Percentiles rank a stretch among this genome's conserved stretches.
These are phyloP conservation scores for Gelatoporia subvermispora DNA, from an alignment of 768 basidiomycete genomes.

Conservation along the genomic window DNA sequence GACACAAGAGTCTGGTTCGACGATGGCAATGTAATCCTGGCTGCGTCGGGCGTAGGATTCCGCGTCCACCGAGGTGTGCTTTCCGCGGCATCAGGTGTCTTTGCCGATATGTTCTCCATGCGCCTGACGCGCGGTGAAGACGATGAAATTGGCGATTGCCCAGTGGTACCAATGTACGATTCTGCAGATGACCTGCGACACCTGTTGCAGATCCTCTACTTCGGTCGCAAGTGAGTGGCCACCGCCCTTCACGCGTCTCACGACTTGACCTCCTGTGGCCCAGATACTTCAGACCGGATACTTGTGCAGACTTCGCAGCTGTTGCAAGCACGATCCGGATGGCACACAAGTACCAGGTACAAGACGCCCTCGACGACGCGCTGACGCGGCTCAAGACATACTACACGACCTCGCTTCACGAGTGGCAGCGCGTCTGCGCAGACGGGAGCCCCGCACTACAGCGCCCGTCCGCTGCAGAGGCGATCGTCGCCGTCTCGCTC, in stretches of 20 bases:
- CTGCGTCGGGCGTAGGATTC: conserved; percentile 29
- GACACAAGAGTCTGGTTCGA: conserved; percentile 44
- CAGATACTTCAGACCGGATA: too few species aligned
- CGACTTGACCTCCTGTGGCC: too few species aligned
- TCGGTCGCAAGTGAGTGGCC: too few species aligned
- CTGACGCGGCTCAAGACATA: conserved; percentile 1
- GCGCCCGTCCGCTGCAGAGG: too few species aligned
- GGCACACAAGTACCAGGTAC: conserved; percentile 6
- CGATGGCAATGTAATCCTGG: conserved; percentile 64
- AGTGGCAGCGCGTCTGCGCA: neutral
- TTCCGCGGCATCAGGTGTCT: conserved; percentile 9
- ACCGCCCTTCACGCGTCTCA: too few species aligned
- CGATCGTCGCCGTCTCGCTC: neutral
- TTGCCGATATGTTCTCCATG: conserved; percentile 9
- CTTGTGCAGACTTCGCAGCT: neutral
- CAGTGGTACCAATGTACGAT: too few species aligned
- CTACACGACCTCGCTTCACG: neutral
- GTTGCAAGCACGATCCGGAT: conserved; percentile 5
- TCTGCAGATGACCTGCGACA: too few species aligned
- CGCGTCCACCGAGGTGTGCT: conserved; percentile 14
- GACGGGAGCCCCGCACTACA: neutral
- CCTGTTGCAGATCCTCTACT: too few species aligned
- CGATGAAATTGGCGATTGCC: neutral
- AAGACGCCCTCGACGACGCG: neutral
- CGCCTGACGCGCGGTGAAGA: conserved; percentile 1